Conservation (phyloP, 1,139 yeast genomes). For the Saccharomyces hybrid region DNA sequence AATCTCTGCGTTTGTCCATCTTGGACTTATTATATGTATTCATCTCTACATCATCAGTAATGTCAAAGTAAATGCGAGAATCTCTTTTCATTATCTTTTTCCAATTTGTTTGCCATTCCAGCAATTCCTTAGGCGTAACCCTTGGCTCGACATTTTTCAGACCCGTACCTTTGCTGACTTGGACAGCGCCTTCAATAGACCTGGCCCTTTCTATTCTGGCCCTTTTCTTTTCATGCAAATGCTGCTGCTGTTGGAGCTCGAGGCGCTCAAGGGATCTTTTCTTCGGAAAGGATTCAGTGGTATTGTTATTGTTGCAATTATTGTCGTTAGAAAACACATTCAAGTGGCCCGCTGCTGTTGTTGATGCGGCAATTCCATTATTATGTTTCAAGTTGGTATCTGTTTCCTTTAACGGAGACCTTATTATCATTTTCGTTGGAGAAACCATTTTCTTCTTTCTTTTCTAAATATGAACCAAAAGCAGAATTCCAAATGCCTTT, state of each 20-base stretch:
- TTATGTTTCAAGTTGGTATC: conserved; percentile 24
- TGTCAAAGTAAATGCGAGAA: conserved; percentile 74
- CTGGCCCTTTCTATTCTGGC: conserved; percentile 21
- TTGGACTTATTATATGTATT: conserved; percentile 38
- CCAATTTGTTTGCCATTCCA: conserved; percentile 81
- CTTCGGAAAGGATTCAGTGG: conserved; percentile 8
- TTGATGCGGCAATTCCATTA: conserved; percentile 2
- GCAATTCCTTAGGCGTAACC: conserved; percentile 37
- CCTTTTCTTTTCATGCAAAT: conserved; percentile 11
- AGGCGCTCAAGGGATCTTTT: conserved; percentile 19
- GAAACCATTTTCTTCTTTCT: conserved; percentile 7
- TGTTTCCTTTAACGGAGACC: conserved; percentile 31
- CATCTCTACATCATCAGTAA: conserved; percentile 43
- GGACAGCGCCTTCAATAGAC: conserved; percentile 31
- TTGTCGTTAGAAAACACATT: conserved; percentile 6
- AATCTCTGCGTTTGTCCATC: conserved; percentile 46
- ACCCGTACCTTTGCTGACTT: conserved; percentile 18
- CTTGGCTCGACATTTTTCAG: conserved; percentile 16
- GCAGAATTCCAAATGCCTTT: background rate
- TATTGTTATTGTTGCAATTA: conserved; percentile 5
- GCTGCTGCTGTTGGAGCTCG: conserved; percentile 15
- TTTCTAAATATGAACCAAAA: background rate
- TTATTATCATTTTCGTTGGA: conserved; percentile 12
- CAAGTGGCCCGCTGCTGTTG: conserved; percentile 4
- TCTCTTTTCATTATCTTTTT: conserved; percentile 57